These are phyloP conservation scores for Poronia punctata DNA, from an alignment of 495 filamentous ascomycete genomes.

Conservation along the genomic window DNA sequence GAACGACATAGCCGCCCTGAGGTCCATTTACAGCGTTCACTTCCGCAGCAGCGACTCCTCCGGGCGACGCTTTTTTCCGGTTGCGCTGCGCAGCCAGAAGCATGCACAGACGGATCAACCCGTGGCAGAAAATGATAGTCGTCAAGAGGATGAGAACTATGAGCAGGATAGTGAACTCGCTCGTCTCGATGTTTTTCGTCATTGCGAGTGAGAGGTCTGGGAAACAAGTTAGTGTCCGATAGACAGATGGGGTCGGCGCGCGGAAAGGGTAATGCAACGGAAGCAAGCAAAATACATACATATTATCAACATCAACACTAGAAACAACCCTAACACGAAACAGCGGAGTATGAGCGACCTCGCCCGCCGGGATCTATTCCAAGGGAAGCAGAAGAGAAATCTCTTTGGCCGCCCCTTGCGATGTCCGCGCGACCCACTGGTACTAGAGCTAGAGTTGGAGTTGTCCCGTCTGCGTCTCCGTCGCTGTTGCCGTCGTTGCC, in stretches of 20 bases:
- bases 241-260: not conserved
- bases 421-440: constrained; percentile 15
- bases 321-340: constrained; percentile 48
- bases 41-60: too few species aligned
- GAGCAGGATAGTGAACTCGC: constrained; percentile 66
- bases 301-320: constrained; percentile 47
- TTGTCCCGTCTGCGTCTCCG: too few species aligned
- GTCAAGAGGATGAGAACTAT: constrained; percentile 66
- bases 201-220: constrained; percentile 65
- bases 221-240: constrained; percentile 11
- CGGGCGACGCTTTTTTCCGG: constrained; percentile 21
- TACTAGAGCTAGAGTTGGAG: too few species aligned
- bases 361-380: constrained; percentile 45
- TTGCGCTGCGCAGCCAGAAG: constrained; percentile 38
- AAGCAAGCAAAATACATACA: constrained; percentile 40
- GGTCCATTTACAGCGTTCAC: not conserved
- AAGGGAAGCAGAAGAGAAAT: constrained; percentile 46
- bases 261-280: not conserved
- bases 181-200: constrained; percentile 46
- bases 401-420: constrained; percentile 25
- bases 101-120: constrained; percentile 66
- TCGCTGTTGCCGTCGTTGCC: constrained; percentile 2
- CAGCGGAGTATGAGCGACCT: constrained; percentile 51
- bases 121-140: constrained; percentile 74
- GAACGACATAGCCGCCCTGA: constrained; percentile 53